Base-by-base conservation (phyloP, 305 asterid genomes). In the Salvia sclarea region DNA sequence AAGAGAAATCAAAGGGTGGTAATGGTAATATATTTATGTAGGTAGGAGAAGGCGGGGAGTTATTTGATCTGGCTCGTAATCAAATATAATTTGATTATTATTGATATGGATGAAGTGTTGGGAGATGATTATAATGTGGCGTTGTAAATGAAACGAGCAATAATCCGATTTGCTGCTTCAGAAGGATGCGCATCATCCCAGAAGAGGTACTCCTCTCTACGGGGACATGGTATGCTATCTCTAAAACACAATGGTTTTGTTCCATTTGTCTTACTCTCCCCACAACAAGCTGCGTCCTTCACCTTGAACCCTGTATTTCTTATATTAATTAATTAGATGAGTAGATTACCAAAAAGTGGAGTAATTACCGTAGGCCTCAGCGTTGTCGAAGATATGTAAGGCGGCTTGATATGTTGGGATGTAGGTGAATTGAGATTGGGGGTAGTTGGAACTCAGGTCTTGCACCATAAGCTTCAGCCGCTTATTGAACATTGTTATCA, bases 101-200 rank as follows among this genome's bases (percentile, higher is more conserved):
- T 28, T 2, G 4, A 2, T 4, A 25, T 25, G 30, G 4, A 4
- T 14, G n/a, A n/a, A n/a, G n/a, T n/a, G n/a, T n/a, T n/a, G n/a
- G n/a, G n/a, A 14, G 45, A 14, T 3, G 14, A 10, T 21, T 22
- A 25, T 25, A 63, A 31, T 59, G 52, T 62, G 75, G 10, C 11
- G 41, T 63, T 55, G 50, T 31, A 75, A 14, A 49, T 2, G n/a
- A 13, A 11, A 8, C 8, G 35, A 33, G 75, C 75, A 58, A 62
- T 5, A 24, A 62, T 56, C 22, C 56, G 35, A 30, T 69, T 35
- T 54, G 45, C 28, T 5, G 79, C 62, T 63, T 75, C 40, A 16
- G 71, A 44, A 11, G 66, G 75, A 55, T 75, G 75, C 14, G 75
- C 75, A 3, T 0, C 2, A 25, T 69, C 75, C 75, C 79, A 63